These are phyloP conservation scores for Boletus smithii DNA, from an alignment of 1,284 basidiomycete species.

Conservation along the genomic window DNA sequence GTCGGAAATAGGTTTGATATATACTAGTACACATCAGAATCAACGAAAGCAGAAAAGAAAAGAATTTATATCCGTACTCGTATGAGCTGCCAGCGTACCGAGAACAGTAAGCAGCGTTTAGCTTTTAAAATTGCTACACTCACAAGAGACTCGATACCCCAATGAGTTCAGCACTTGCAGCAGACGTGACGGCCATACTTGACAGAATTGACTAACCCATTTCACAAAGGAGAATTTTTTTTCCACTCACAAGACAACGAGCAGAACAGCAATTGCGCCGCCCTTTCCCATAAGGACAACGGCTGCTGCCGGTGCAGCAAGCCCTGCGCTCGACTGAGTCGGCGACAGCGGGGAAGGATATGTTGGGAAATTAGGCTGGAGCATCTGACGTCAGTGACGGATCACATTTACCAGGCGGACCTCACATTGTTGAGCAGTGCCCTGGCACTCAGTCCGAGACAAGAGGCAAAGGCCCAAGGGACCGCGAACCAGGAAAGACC, in stretches of 20 bases:
- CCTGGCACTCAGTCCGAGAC: conserved; percentile 53
- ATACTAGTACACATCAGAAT: conserved; percentile 26
- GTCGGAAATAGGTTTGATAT: conserved; percentile 49
- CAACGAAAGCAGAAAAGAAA: not conserved
- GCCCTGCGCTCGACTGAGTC: conserved; percentile 48
- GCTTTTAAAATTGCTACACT: conserved; percentile 20
- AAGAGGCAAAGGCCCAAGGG: conserved; percentile 56
- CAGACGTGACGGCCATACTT: conserved; percentile 57
- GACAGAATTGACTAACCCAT: conserved; percentile 5
- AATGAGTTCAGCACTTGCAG: conserved; percentile 58
- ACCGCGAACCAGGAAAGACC: conserved; percentile 63
- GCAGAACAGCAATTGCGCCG: conserved; percentile 49
- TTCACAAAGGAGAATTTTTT: not conserved
- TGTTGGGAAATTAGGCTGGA: conserved; percentile 49
- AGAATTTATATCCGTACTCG: conserved; percentile 32
- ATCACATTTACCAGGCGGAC: not conserved
- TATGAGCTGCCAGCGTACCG: conserved; percentile 34
- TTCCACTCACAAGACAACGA: conserved; percentile 49
- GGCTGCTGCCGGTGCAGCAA: conserved; percentile 53
- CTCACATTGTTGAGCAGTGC: conserved; percentile 45
- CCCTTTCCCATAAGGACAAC: conserved; percentile 50
- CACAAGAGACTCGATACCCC: conserved; percentile 56
- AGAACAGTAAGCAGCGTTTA: conserved; percentile 4
- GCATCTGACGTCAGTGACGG: not conserved
- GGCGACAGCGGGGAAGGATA: conserved; percentile 50